Conservation (phyloP, 345 rosid genomes). For the Microthlaspi erraticum region DNA sequence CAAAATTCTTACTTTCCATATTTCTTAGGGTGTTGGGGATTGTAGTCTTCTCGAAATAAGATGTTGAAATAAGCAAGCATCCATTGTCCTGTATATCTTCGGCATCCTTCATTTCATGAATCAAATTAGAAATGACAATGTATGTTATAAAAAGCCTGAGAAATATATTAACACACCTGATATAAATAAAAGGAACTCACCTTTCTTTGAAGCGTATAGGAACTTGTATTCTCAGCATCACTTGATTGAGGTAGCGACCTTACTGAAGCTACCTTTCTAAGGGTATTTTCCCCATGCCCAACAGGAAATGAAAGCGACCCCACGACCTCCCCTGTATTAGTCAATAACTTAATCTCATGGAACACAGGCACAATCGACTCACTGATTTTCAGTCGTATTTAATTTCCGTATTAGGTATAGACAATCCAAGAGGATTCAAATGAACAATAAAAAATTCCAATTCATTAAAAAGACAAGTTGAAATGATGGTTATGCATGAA, state of each 20-base stretch:
- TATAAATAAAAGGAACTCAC: conserved; percentile 50
- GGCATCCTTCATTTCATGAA: conserved; percentile 55
- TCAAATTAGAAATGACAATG: conserved; percentile 34
- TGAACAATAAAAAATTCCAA: conserved; percentile 7
- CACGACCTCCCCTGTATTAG: conserved; percentile 86
- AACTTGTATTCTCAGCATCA: conserved; percentile 58
- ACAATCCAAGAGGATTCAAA: conserved; percentile 21
- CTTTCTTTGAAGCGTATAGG: conserved; percentile 73
- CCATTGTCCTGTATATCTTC: conserved; percentile 66
- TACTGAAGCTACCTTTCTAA: conserved; percentile 80
- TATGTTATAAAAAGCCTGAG: conserved; percentile 23
- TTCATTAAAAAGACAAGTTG: conserved; percentile 23
- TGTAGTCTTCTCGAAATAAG: conserved; percentile 75
- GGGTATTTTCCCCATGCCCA: conserved; percentile 62
- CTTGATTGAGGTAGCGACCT: conserved; percentile 68
- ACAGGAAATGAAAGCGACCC: conserved; percentile 88
- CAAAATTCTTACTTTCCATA: conserved; percentile 50
- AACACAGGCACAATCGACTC: conserved; percentile 27
- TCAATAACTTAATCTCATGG: conserved; percentile 39
- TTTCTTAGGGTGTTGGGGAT: conserved; percentile 60
- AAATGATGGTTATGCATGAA: conserved; percentile 16
- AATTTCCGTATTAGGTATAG: conserved; percentile 5
- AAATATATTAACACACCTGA: conserved; percentile 19
- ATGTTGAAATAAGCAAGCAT: conserved; percentile 67
- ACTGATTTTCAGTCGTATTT: conserved; percentile 6